These are phyloP conservation scores for Flammula alnicola DNA, from an alignment of 1,284 basidiomycete species.

Conservation along the genomic window DNA sequence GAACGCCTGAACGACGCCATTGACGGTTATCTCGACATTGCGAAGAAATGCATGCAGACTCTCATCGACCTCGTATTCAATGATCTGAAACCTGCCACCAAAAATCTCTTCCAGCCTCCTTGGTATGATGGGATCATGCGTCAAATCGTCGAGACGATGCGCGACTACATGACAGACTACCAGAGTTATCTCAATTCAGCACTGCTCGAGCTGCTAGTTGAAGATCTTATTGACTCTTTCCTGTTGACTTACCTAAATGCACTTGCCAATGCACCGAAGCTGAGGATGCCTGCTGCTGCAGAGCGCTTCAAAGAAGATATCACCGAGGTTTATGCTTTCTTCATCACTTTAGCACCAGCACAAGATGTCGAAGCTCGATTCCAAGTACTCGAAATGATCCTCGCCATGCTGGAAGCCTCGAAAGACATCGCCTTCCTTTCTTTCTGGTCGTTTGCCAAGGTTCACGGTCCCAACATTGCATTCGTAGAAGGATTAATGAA, in stretches of 20 bases:
- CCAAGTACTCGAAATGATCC: constrained; percentile 86
- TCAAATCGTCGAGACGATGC: constrained; percentile 93
- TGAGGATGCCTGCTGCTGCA: constrained; percentile 86
- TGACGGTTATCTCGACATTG: constrained; percentile 97
- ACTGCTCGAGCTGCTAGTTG: constrained; percentile 90
- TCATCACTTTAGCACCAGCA: constrained; percentile 77
- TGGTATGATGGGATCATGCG: constrained; percentile 91
- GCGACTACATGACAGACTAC: constrained; percentile 95
- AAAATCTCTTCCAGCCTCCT: constrained; percentile 79
- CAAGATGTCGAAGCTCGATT: constrained; percentile 86
- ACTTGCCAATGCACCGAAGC: constrained; percentile 83
- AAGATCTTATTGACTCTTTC: constrained; percentile 93
- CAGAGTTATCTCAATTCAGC: constrained; percentile 90
- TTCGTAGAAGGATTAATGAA: constrained; percentile 93
- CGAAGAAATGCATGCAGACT: constrained; percentile 94
- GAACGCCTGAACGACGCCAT: constrained; percentile 94
- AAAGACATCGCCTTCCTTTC: constrained; percentile 95
- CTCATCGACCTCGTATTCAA: constrained; percentile 96
- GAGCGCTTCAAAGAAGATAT: constrained; percentile 87
- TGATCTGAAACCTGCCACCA: constrained; percentile 90
- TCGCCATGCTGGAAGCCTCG: constrained; percentile 87
- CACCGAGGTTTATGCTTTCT: constrained; percentile 79
- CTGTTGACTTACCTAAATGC: constrained; percentile 91
- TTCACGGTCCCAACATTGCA: constrained; percentile 90
- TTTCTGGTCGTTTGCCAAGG: constrained; percentile 95